Evolutionary conservation across 768 basidiomycete species (phyloP).

Genomic region (Cytidiella melzeri): DNA sequence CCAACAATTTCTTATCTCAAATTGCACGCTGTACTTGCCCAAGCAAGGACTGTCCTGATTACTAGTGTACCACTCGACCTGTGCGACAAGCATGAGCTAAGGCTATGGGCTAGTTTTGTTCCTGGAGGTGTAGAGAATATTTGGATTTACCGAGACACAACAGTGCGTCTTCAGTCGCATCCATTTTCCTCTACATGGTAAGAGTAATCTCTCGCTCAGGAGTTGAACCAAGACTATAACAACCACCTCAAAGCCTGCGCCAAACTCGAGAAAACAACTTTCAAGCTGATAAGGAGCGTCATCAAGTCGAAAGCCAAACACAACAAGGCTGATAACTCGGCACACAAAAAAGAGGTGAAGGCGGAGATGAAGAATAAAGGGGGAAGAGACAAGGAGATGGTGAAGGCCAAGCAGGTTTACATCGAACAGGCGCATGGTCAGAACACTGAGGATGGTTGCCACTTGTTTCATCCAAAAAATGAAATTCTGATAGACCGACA

Average conservation of each 20-base stretch:
- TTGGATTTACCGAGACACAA: slow-evolving; percentile 60
- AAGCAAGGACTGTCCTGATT: slow-evolving; percentile 64
- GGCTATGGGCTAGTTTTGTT: slow-evolving; percentile 53
- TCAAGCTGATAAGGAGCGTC: slow-evolving; percentile 35
- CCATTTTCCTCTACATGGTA: no score
- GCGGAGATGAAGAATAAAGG: not conserved
- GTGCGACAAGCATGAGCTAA: slow-evolving; percentile 39
- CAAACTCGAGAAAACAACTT: slow-evolving; percentile 54
- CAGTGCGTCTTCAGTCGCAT: slow-evolving; percentile 12
- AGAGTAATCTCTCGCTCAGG: slow-evolving; percentile 6
- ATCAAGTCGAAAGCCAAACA: slow-evolving; percentile 21
- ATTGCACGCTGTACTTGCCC: slow-evolving; percentile 52
- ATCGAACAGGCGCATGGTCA: not conserved
- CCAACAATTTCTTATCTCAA: slow-evolving; percentile 52
- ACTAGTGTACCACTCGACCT: slow-evolving; percentile 55
- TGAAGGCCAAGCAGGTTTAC: not conserved
- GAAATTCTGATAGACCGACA: no score
- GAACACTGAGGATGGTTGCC: not conserved
- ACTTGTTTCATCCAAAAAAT: no score
- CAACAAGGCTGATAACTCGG: slow-evolving; percentile 14
- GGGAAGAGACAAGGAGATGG: not conserved
- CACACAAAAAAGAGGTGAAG: slow-evolving; percentile 2
- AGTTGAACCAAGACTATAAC: slow-evolving; percentile 37
- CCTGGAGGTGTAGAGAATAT: slow-evolving; percentile 65
- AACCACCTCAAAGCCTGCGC: slow-evolving; percentile 39